phyloP scores from a whole-genome alignment of 768 basidiomycete species.

The Lactarius deliciosus region DNA sequence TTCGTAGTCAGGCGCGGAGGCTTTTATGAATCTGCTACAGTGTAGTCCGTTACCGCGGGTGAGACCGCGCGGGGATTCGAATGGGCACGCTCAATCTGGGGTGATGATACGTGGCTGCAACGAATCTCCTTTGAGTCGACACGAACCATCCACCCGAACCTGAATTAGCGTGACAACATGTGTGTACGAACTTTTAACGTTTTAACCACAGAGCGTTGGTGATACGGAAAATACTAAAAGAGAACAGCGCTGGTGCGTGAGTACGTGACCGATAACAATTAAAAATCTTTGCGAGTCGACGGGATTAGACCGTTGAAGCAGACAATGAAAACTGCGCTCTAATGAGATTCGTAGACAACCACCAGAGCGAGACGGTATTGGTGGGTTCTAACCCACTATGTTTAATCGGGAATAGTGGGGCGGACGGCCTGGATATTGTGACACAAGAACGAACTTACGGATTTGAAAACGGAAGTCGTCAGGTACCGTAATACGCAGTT shows the following conservation, averaged over 20 bases:
- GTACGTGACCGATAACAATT: background rate
- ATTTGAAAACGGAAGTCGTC: background rate
- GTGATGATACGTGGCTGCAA: background rate
- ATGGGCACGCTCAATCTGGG: background rate
- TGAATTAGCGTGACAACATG: background rate
- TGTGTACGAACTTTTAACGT: background rate
- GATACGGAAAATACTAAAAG: background rate
- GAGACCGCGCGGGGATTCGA: background rate
- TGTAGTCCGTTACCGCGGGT: background rate
- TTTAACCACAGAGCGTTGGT: background rate
- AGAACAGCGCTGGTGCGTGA: background rate
- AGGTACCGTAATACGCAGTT: background rate
- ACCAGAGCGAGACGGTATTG: background rate
- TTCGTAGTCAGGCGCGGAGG: slow-evolving; percentile 27
- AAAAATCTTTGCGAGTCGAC: background rate
- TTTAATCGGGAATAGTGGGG: background rate
- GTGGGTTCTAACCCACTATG: background rate
- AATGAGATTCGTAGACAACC: background rate
- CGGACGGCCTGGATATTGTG: background rate
- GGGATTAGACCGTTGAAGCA: no score
- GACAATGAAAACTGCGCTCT: background rate
- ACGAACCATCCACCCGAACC: background rate
- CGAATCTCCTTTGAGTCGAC: background rate
- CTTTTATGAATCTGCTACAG: slow-evolving; percentile 19
- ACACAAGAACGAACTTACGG: background rate